Evolutionary conservation across 371 early-diverging fungal species (phyloP).

Genomic region (Gilbertella persicaria): DNA sequence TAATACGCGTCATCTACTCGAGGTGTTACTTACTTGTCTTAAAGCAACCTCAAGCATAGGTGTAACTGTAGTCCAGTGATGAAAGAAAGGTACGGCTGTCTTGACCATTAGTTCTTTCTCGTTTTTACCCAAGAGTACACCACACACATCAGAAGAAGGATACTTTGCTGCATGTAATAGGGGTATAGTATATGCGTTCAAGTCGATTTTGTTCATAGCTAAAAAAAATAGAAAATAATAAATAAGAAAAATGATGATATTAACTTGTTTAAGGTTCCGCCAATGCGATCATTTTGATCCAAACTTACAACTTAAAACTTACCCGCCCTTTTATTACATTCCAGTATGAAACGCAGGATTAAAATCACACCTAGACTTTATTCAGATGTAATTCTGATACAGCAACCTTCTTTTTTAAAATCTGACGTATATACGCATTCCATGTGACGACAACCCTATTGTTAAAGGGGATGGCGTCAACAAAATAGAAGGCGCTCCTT

Average conservation of each 20-base stretch:
- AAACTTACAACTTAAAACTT: too few species aligned
- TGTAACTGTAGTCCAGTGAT: slow-evolving; percentile 74
- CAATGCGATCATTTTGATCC: too few species aligned
- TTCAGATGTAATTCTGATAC: too few species aligned
- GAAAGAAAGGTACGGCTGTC: slow-evolving; percentile 78
- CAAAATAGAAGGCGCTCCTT: background rate
- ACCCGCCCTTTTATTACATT: too few species aligned
- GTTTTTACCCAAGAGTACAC: slow-evolving; percentile 60
- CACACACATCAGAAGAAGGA: slow-evolving; percentile 69
- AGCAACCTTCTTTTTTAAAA: too few species aligned
- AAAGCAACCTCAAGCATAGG: slow-evolving; percentile 82
- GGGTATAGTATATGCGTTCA: slow-evolving; percentile 70
- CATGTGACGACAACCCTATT: too few species aligned
- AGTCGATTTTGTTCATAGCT: slow-evolving; percentile 3
- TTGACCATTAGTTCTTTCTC: slow-evolving; percentile 37
- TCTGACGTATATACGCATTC: too few species aligned
- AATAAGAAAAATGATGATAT: background rate
- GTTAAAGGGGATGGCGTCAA: background rate
- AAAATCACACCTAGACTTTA: too few species aligned
- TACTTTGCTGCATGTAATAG: slow-evolving; percentile 84
- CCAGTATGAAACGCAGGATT: too few species aligned
- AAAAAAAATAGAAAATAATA: background rate
- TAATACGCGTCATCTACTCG: too few species aligned
- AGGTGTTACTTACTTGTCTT: slow-evolving; percentile 57
- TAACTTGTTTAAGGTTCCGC: background rate